Evolutionary conservation across 2,329 filamentous ascomycete genomes (phyloP).

Genomic region (Aspergillus phoenicis): DNA sequence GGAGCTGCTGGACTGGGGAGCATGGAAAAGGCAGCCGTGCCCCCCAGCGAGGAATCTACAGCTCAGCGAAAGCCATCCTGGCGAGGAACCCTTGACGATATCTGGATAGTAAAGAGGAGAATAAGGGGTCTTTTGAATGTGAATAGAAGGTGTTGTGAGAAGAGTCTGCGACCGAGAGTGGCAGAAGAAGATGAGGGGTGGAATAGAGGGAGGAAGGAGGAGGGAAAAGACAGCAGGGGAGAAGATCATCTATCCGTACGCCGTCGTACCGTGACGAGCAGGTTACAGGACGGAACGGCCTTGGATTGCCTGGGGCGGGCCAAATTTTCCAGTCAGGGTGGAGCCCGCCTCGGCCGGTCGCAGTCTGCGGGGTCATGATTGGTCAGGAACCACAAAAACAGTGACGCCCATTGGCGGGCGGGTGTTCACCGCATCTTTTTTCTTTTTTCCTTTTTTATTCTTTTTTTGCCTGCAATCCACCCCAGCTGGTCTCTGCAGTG

Average conservation of each 20-base stretch:
- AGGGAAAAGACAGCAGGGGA: constrained; percentile 27
- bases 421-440: constrained; percentile 39
- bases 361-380: constrained; percentile 23
- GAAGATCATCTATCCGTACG: constrained; percentile 21
- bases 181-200: constrained; percentile 23
- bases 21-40: constrained; percentile 57
- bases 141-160: constrained; percentile 8
- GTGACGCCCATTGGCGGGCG: constrained; percentile 28
- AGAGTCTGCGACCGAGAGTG: constrained; percentile 23
- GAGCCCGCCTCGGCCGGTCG: constrained; percentile 20
- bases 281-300: constrained; percentile 21
- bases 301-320: constrained; percentile 24
- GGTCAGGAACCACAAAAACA: constrained; percentile 20
- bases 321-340: constrained; percentile 33
- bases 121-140: not conserved
- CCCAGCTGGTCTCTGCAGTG: not conserved
- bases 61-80: constrained; percentile 78
- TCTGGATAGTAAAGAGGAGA: constrained; percentile 43
- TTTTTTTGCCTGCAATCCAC: constrained; percentile 14
- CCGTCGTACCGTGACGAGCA: constrained; percentile 19
- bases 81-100: constrained; percentile 74
- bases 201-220: constrained; percentile 16
- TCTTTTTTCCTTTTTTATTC: constrained; percentile 17
- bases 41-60: constrained; percentile 87
- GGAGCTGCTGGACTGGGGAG: constrained; percentile 86